Base-by-base conservation (phyloP, 768 basidiomycete genomes). In the Gymnopilus junonius region DNA sequence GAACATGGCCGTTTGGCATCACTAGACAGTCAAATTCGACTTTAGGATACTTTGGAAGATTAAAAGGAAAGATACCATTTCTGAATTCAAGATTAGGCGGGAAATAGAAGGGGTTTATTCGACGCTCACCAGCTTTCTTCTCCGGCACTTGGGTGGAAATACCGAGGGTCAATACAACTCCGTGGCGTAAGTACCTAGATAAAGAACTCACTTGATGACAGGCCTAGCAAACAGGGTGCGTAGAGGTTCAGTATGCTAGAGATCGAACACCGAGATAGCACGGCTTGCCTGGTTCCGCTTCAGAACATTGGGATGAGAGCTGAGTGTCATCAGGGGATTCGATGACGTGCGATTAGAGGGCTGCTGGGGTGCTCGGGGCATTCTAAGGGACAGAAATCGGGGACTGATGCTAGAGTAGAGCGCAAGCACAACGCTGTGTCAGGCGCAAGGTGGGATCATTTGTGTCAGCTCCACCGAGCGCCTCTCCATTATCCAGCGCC, bases 1-100 rank as follows among this genome's bases (percentile, higher is more conserved):
- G 90, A 87, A 70, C 91, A 92, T 4, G 91, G 91, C 42, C 87
- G 78, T 70, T 89, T 87, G 7, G 91, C 89, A 68, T 93, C 91
- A 71, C 91, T 92, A 63, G 60, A 39, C 37, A 23, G 31, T 45
- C 21, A 35, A 43, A 45, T 23, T 64, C 39, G 42, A 54, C 63
- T 25, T 40, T 32, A 56, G 34, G 15, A 31, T 60, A 15, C 61
- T 25, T 17, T 27, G 43, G 48, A 17, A 29, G 31, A 54, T n/a
- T 15, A 32, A 39, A 53, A 46, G 34, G 35, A n/a, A 32, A 55
- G 58, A 39, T 76, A 88, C 88, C 87, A 89, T 87, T 89, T 88
- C 87, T 88, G 53, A 40, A 46, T n/a, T 40, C 46, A 29, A 58
- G 55, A 56, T 66, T 23, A 62, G 62, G 63, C 55, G 51, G 42